phyloP scores from a whole-genome alignment of 2,329 filamentous ascomycete genomes.

The Fusarium anguioides region DNA sequence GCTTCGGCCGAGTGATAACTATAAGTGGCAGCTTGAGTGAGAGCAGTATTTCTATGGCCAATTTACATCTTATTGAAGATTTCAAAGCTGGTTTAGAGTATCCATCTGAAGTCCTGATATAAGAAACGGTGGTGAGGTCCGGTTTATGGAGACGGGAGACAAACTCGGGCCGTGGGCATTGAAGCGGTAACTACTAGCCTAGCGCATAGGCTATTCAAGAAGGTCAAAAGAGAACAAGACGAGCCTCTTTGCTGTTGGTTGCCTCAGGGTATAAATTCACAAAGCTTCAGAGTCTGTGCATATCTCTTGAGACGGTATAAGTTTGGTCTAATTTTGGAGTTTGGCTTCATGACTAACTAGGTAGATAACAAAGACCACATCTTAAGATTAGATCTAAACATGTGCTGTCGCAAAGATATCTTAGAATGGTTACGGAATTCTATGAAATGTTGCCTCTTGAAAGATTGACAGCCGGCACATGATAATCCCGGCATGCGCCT shows the following conservation, averaged over 20 bases:
- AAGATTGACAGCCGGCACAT: background rate
- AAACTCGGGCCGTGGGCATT: conserved; percentile 1
- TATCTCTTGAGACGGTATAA: too few relatives aligned
- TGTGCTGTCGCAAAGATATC: too few relatives aligned
- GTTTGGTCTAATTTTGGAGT: too few relatives aligned
- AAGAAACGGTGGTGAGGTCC: background rate
- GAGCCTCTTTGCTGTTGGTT: too few relatives aligned
- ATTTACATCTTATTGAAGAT: background rate
- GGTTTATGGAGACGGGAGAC: background rate
- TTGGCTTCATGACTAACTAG: too few relatives aligned
- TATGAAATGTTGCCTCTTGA: background rate
- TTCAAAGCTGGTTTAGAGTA: background rate
- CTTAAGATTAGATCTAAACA: too few relatives aligned
- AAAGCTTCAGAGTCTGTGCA: too few relatives aligned
- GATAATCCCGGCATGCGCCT: conserved; percentile 14
- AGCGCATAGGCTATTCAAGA: background rate
- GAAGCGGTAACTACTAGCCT: background rate
- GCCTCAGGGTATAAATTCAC: too few relatives aligned
- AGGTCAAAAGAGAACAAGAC: conserved; percentile 16
- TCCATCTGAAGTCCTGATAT: too few relatives aligned
- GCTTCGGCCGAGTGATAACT: background rate
- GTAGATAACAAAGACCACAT: too few relatives aligned
- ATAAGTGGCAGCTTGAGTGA: conserved; percentile 1
- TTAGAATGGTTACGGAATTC: too few relatives aligned
- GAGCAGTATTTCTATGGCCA: background rate